phyloP scores from a whole-genome alignment of 257 asterid species.

The Dorcoceras hygrometricum region DNA sequence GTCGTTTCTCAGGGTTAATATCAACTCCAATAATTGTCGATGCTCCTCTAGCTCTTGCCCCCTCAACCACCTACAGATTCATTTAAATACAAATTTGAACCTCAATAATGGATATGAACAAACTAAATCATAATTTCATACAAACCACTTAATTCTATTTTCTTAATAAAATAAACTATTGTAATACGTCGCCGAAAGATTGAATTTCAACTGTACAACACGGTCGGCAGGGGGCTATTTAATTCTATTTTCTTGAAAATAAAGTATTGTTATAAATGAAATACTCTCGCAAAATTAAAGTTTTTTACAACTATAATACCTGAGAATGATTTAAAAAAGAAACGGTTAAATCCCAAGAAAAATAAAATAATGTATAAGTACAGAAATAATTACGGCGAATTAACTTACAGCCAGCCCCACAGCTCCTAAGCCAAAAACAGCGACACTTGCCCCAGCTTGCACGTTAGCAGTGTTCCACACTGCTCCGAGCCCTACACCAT shows the following conservation, averaged over 20 bases:
- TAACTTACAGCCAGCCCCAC: slow-evolving; percentile 87
- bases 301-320: no score
- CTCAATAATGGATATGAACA: background rate
- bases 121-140: no score
- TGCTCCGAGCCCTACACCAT: slow-evolving; percentile 73
- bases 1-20: slow-evolving; percentile 50
- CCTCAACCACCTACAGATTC: slow-evolving; percentile 73
- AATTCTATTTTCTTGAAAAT: no score
- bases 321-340: no score
- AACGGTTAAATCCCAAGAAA: background rate
- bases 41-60: slow-evolving; percentile 79
- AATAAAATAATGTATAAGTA: background rate
- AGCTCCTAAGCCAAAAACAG: slow-evolving; percentile 86
- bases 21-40: slow-evolving; percentile 82
- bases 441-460: slow-evolving; percentile 62
- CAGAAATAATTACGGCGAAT: no score
- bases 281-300: no score
- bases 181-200: no score
- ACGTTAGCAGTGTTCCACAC: slow-evolving; percentile 92
- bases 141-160: no score
- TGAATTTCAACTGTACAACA: no score
- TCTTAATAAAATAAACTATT: no score
- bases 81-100: background rate
- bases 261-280: no score
- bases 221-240: no score